A percentile compares a stretch with the other conserved stretches of the same genome.
These are phyloP conservation scores for Agastache rugosa DNA, from an alignment of 257 asterid species.

Conservation along the genomic window DNA sequence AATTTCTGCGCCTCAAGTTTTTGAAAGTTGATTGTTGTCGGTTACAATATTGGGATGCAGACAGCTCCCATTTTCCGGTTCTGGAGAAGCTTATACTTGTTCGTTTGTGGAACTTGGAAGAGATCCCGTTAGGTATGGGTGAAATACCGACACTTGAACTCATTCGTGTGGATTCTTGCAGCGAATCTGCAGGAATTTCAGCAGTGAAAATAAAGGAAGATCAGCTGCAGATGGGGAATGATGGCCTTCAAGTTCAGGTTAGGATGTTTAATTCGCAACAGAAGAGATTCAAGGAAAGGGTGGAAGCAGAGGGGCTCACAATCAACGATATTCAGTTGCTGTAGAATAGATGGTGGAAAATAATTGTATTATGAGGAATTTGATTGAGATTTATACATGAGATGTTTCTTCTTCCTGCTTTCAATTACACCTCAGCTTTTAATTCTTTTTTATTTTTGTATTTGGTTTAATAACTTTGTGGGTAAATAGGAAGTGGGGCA, in stretches of 20 bases:
- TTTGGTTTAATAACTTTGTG: no score
- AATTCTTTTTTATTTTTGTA: no score
- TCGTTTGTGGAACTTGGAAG: background rate
- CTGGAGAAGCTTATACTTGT: background rate
- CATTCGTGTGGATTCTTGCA: background rate
- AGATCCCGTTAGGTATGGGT: background rate
- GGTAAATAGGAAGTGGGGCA: no score
- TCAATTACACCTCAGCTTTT: no score
- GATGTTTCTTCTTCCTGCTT: no score
- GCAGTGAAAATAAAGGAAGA: background rate
- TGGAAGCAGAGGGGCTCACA: background rate
- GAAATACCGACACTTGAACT: slow-evolving; percentile 23
- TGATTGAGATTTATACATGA: no score
- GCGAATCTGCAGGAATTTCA: background rate
- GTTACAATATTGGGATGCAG: background rate
- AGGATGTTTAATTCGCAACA: background rate
- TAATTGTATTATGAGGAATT: no score
- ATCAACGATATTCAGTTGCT: no score
- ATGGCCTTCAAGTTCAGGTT: background rate
- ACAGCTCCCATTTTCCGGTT: background rate
- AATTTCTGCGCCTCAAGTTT: background rate
- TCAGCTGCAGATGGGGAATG: background rate
- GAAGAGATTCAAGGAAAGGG: background rate
- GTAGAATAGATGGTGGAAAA: no score
- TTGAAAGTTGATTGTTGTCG: background rate